Evolutionary conservation across 2,329 filamentous ascomycete genomes (phyloP).

Genomic region (Microcyclosporella mali): DNA sequence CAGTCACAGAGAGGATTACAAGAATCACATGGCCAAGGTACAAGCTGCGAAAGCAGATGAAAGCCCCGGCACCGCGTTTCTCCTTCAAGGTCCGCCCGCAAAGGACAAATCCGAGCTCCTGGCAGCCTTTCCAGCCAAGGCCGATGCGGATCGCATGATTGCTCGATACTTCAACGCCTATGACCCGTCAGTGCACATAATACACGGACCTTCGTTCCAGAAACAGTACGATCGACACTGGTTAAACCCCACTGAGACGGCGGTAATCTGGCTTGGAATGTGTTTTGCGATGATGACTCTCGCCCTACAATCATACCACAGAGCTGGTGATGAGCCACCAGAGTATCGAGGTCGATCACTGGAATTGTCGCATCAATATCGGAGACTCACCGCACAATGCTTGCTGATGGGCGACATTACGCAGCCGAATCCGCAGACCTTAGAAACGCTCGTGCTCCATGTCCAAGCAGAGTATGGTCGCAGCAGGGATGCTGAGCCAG

Average conservation of each 20-base stretch:
- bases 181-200: conserved; percentile 54
- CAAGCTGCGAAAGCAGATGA: conserved; percentile 57
- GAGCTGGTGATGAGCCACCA: conserved; percentile 70
- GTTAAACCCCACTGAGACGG: conserved; percentile 65
- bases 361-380: conserved; percentile 50
- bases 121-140: conserved; percentile 70
- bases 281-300: conserved; percentile 71
- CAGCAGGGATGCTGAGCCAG: conserved; percentile 66
- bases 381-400: conserved; percentile 69
- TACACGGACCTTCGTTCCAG: conserved; percentile 71
- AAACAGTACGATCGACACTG: conserved; percentile 63
- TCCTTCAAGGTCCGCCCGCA: conserved; percentile 66
- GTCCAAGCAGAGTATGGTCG: conserved; percentile 69
- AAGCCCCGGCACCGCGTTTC: conserved; percentile 64
- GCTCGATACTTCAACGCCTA: conserved; percentile 85
- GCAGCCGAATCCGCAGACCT: conserved; percentile 64
- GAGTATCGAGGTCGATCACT: conserved; percentile 65
- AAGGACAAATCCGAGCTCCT: conserved; percentile 72
- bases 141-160: conserved; percentile 76
- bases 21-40: conserved; percentile 72
- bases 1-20: conserved; percentile 80
- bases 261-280: conserved; percentile 71
- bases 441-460: conserved; percentile 73
- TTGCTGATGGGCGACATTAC: conserved; percentile 71
- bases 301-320: conserved; percentile 71